Conservation (phyloP, 345 rosid species). For the Erucastrum elatum region DNA sequence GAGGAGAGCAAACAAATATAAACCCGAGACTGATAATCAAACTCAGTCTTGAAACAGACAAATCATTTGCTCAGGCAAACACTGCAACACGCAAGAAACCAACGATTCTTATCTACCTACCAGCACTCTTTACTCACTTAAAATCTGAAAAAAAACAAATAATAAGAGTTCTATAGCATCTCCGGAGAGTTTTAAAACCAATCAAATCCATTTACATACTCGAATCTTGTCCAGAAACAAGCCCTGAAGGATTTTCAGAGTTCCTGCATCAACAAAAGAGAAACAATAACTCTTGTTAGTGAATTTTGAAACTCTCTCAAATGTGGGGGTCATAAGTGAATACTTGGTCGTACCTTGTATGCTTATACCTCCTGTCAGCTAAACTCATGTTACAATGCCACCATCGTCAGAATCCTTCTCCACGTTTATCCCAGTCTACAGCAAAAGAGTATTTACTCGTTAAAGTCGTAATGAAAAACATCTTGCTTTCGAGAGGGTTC, state of each 20-base stretch:
- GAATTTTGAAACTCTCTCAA: conserved; percentile 4
- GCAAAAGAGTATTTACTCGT: not conserved
- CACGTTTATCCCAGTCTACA: not conserved
- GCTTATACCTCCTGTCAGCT: conserved; percentile 7
- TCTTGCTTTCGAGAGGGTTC: not conserved
- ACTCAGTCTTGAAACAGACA: conserved; percentile 17
- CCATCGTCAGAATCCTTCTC: conserved; percentile 16
- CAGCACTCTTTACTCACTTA: conserved; percentile 22
- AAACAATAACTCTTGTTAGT: conserved; percentile 22
- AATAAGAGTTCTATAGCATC: not conserved
- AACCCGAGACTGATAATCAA: conserved; percentile 13
- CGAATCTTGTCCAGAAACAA: not conserved
- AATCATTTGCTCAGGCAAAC: conserved; percentile 12
- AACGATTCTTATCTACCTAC: conserved; percentile 25
- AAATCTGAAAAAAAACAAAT: not conserved
- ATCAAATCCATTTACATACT: conserved; percentile 35
- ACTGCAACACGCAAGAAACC: conserved; percentile 16
- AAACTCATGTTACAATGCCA: conserved; percentile 21
- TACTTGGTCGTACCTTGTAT: conserved; percentile 25
- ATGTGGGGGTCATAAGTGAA: not conserved
- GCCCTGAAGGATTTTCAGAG: conserved; percentile 3
- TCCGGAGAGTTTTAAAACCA: conserved; percentile 17
- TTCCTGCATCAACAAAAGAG: conserved; percentile 24
- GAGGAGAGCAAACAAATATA: not conserved
- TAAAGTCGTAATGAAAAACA: not conserved